A percentile compares a stretch with the other conserved stretches of the same genome.
Conservation (phyloP, 768 basidiomycete species). For the Candolleomyces aberdarensis region DNA sequence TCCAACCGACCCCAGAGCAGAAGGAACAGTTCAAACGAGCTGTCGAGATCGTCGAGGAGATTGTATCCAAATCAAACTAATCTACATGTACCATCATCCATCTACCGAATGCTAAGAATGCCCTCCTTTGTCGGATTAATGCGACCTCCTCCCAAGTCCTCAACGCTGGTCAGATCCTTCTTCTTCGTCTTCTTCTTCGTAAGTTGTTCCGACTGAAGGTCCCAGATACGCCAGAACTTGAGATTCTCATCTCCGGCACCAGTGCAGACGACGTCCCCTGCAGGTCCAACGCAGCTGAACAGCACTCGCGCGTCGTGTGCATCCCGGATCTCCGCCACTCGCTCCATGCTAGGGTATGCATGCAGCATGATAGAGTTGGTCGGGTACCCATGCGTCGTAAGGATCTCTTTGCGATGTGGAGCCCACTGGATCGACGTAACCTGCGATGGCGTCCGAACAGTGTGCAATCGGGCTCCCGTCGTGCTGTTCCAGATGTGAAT, state of each 20-base stretch:
- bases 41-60: slow-evolving; percentile 58
- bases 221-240: slow-evolving; percentile 95
- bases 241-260: slow-evolving; percentile 94
- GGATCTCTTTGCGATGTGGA: slow-evolving; percentile 81
- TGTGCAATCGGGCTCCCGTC: slow-evolving; percentile 88
- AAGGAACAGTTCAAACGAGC: slow-evolving; percentile 69
- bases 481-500: slow-evolving; percentile 90
- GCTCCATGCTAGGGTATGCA: slow-evolving; percentile 80
- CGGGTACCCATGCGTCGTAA: slow-evolving; percentile 94
- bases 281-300: slow-evolving; percentile 81
- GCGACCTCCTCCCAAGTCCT: slow-evolving; percentile 35
- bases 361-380: slow-evolving; percentile 81
- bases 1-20: slow-evolving; percentile 54
- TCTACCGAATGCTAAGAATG: slow-evolving; percentile 43
- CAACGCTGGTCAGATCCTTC: slow-evolving; percentile 32
- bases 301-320: slow-evolving; percentile 92
- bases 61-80: slow-evolving; percentile 32
- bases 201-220: slow-evolving; percentile 40
- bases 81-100: background rate
- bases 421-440: slow-evolving; percentile 90
- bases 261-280: slow-evolving; percentile 88
- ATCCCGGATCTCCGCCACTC: slow-evolving; percentile 81
- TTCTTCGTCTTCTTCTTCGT: slow-evolving; percentile 56
- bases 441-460: slow-evolving; percentile 83
- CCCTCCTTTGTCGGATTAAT: slow-evolving; percentile 48